Evolutionary conservation across 2,329 filamentous ascomycete species (phyloP), one percentile per base, ranked within the genome.

Genomic region (Boeremia exigua): DNA sequence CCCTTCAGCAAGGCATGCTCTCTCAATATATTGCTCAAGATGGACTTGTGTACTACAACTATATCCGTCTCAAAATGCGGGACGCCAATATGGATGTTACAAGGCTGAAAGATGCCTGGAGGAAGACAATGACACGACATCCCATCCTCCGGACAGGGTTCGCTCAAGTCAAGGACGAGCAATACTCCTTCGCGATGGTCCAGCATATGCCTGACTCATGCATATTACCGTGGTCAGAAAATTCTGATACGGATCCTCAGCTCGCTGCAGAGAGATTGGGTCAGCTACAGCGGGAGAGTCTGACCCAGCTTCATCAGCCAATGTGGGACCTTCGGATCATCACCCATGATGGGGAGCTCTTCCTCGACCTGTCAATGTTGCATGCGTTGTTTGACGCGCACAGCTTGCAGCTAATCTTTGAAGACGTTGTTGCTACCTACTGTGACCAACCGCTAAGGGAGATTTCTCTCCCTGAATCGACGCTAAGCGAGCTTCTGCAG

Each of bases 361-460:
- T 68, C 5, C 69, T 86, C 36, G 75, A 82, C 39, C 67, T 88
- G 17, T 84, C 80, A 9, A 80, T 92, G 2, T 89, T 96, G 60
- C 93, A 97, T 75, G 90, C 90, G 0, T 78, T 97, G 0, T 97
- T 96, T 62, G 93, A 97, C 77, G 93, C 92, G 0, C 81, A 86
- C 36, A 92, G 91, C 8, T 77, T 97, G 10, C 79, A 84, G 3
- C 68, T 80, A 0, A 81, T 97, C 1, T 75, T 96, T 2, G 68
- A 78, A 0, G 84, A 89, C 62, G 78, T 96, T 11, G 66, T 75
- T 2, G 66, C 63, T 32, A 66, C 73, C 10, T 79, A 84, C 30
- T 56, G 67, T 8, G 72, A 67, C 15, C 4, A 56, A 66, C 2
- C 10, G 53, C 2, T 46, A 76, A 1, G 46, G 55, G 42, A 57